Percentiles rank a stretch among this genome's conserved stretches.
phyloP scores from a whole-genome alignment of 331 rosid species.

The Quercus lobata region DNA sequence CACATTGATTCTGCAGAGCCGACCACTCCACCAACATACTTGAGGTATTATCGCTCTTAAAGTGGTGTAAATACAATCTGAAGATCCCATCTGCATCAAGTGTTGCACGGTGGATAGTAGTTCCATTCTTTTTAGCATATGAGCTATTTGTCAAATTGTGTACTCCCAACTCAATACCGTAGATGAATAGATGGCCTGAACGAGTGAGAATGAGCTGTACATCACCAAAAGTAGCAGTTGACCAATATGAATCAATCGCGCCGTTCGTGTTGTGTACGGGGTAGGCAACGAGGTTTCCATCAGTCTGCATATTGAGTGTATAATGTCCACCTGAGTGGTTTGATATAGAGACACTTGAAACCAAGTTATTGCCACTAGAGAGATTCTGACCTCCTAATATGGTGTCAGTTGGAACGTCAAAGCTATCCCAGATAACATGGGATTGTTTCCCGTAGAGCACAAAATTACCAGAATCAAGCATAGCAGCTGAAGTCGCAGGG shows the following conservation, averaged over 20 bases:
- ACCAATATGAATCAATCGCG: neutral
- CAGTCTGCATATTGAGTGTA: neutral
- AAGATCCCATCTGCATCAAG: conserved; percentile 14
- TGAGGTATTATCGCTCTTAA: neutral
- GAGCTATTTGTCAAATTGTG: neutral
- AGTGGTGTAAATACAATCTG: neutral
- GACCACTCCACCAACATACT: neutral
- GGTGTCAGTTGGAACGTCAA: neutral
- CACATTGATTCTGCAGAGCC: neutral
- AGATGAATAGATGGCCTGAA: neutral
- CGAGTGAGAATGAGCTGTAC: neutral
- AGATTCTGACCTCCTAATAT: conserved; percentile 1
- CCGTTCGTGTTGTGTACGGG: neutral
- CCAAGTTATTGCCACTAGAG: neutral
- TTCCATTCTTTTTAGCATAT: neutral
- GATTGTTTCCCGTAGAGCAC: neutral
- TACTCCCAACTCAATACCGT: too few relatives aligned
- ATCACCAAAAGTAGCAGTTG: too few relatives aligned
- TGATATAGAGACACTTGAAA: neutral
- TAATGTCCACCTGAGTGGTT: neutral
- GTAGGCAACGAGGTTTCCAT: conserved; percentile 2
- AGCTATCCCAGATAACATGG: neutral
- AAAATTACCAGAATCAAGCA: conserved; percentile 19
- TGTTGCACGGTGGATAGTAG: neutral
- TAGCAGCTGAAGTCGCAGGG: conserved; percentile 6